A percentile compares a stretch with the other conserved stretches of the same genome.
Conservation (phyloP, 192 early-diverging fungal species). For the Rhizophagus prolifer region DNA sequence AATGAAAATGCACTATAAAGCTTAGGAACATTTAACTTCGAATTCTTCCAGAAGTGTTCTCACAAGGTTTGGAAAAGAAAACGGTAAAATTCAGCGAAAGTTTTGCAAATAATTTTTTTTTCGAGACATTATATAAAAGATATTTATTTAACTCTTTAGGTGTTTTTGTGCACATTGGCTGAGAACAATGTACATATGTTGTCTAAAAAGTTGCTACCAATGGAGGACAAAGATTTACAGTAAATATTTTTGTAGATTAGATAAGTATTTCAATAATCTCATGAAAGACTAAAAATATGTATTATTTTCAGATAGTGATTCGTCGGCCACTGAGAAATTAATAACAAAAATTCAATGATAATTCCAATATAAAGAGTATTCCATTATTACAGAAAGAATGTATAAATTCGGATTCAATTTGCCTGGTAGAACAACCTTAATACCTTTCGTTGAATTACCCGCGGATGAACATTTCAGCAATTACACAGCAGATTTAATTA, state of each 20-base stretch:
- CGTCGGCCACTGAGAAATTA: constrained; percentile 26
- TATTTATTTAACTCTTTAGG: constrained; percentile 35
- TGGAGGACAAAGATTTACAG: too few species aligned
- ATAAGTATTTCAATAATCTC: too few species aligned
- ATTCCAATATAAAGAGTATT: constrained; percentile 52
- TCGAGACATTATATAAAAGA: not conserved
- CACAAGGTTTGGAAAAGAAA: constrained; percentile 51
- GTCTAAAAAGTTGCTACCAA: too few species aligned
- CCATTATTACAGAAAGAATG: constrained; percentile 37
- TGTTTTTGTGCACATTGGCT: constrained; percentile 66
- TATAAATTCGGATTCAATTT: constrained; percentile 30
- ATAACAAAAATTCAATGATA: constrained; percentile 51
- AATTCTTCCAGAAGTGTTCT: constrained; percentile 48
- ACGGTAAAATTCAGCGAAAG: constrained; percentile 33
- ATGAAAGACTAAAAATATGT: not conserved
- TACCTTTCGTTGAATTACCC: constrained; percentile 78
- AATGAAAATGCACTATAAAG: constrained; percentile 16
- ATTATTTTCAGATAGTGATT: not conserved
- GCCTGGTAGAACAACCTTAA: constrained; percentile 60
- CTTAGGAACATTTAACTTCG: constrained; percentile 57
- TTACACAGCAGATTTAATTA: too few species aligned
- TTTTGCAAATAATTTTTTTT: not conserved
- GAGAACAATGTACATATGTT: constrained; percentile 84
- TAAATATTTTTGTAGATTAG: too few species aligned
- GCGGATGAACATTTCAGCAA: constrained; percentile 44